phyloP scores from a whole-genome alignment of 2,329 filamentous ascomycete genomes.

The Colletotrichum zoysiae region DNA sequence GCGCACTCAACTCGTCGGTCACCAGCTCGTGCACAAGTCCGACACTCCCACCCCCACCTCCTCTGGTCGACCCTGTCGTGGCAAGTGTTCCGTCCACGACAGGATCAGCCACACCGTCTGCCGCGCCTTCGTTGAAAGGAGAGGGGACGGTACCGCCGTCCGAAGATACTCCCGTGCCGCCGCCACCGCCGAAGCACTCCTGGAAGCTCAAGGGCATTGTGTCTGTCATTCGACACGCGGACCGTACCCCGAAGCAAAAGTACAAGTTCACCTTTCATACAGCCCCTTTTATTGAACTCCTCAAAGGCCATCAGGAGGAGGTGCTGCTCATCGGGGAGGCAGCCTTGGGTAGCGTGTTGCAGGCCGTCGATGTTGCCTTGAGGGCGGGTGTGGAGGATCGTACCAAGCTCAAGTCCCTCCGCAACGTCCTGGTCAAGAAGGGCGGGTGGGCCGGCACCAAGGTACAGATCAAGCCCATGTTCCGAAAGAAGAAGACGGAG shows the following conservation, averaged over 20 bases:
- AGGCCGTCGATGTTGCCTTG: slow-evolving; percentile 87
- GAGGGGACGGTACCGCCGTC: slow-evolving; percentile 47
- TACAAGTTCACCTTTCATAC: slow-evolving; percentile 99
- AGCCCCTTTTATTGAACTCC: slow-evolving; percentile 91
- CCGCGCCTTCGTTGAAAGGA: slow-evolving; percentile 54
- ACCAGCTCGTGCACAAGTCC: slow-evolving; percentile 55
- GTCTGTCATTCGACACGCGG: slow-evolving; percentile 94
- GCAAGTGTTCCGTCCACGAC: slow-evolving; percentile 52
- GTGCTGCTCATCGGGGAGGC: slow-evolving; percentile 93
- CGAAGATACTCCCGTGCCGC: slow-evolving; percentile 68
- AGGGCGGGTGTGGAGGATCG: slow-evolving; percentile 84
- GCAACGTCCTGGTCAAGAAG: slow-evolving; percentile 91
- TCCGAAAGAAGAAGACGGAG: slow-evolving; percentile 85
- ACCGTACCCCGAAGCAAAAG: slow-evolving; percentile 98
- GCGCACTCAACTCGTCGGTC: slow-evolving; percentile 48
- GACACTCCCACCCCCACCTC: slow-evolving; percentile 50
- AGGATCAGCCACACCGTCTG: slow-evolving; percentile 54
- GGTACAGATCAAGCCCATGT: slow-evolving; percentile 99
- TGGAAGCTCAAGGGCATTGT: slow-evolving; percentile 99
- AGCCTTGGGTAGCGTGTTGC: slow-evolving; percentile 87
- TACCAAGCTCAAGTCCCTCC: slow-evolving; percentile 85
- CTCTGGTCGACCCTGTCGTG: slow-evolving; percentile 33
- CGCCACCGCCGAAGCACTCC: slow-evolving; percentile 85
- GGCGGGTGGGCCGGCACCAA: slow-evolving; percentile 96
- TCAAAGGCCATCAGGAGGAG: slow-evolving; percentile 96